Conservation (phyloP, 768 basidiomycete species). For the Kondoa subrosea region DNA sequence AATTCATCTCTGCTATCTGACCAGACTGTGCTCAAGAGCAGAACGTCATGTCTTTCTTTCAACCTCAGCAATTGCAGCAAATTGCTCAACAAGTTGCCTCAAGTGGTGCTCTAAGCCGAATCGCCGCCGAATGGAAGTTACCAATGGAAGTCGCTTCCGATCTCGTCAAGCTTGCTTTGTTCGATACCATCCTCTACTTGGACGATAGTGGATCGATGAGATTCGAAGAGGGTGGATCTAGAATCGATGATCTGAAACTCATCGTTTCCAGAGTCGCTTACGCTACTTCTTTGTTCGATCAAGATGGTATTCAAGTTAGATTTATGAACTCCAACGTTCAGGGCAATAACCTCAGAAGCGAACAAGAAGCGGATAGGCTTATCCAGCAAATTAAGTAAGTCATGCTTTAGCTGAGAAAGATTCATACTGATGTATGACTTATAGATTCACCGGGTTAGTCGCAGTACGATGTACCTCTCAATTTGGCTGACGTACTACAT, state of each 20-base stretch:
- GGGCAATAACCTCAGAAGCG: conserved; percentile 33
- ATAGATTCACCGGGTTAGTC: neutral
- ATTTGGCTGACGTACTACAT: neutral
- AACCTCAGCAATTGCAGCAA: conserved; percentile 32
- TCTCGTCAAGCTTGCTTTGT: conserved; percentile 34
- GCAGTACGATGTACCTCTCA: conserved; percentile 10
- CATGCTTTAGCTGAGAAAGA: conserved; percentile 24
- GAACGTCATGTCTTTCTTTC: conserved; percentile 35
- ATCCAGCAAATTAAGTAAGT: conserved; percentile 33
- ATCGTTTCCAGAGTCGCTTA: conserved; percentile 31
- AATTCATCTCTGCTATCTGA: conserved; percentile 9
- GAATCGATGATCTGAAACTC: conserved; percentile 37
- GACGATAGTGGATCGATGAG: conserved; percentile 24
- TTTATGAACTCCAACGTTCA: conserved; percentile 35
- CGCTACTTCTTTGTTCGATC: conserved; percentile 33
- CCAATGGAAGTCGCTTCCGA: conserved; percentile 36
- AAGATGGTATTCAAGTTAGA: conserved; percentile 35
- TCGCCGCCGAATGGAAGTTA: conserved; percentile 35
- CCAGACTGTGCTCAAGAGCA: conserved; percentile 26
- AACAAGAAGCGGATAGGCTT: conserved; percentile 30
- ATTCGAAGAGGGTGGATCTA: conserved; percentile 33
- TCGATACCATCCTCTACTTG: conserved; percentile 30
- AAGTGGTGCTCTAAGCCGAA: conserved; percentile 30
- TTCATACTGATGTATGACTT: neutral
- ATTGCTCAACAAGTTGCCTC: conserved; percentile 33